These are phyloP conservation scores for Leccinum pseudoinsigne DNA, from an alignment of 1,284 basidiomycete genomes.

Conservation along the genomic window DNA sequence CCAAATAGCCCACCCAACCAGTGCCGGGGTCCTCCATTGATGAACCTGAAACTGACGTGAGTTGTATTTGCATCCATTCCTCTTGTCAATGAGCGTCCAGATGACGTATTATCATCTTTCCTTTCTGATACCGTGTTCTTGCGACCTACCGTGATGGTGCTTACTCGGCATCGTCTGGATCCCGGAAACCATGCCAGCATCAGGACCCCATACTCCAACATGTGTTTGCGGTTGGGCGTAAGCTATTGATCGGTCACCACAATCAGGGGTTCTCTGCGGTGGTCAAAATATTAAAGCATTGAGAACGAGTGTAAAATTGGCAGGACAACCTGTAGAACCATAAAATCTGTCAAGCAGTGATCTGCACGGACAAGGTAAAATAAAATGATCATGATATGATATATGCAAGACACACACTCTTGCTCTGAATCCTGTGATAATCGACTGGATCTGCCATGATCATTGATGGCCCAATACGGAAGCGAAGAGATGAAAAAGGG, in stretches of 20 bases:
- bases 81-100: neutral
- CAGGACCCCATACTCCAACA: neutral
- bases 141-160: neutral
- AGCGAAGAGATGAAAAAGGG: too few relatives aligned
- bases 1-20: neutral
- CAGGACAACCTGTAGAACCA: neutral
- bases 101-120: neutral
- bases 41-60: neutral
- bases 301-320: neutral
- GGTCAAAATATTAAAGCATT: neutral
- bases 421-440: too few relatives aligned
- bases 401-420: too few relatives aligned
- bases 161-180: neutral
- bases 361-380: too few relatives aligned
- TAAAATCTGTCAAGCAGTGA: too few relatives aligned
- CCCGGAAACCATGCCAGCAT: neutral
- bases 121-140: neutral
- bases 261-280: neutral
- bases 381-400: too few relatives aligned
- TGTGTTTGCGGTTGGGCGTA: neutral
- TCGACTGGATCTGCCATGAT: too few relatives aligned
- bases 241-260: neutral
- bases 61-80: neutral
- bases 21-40: neutral
- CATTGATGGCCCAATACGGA: too few relatives aligned